phyloP scores from a whole-genome alignment of 2,329 filamentous ascomycete species.

The Colletotrichum paranaense region DNA sequence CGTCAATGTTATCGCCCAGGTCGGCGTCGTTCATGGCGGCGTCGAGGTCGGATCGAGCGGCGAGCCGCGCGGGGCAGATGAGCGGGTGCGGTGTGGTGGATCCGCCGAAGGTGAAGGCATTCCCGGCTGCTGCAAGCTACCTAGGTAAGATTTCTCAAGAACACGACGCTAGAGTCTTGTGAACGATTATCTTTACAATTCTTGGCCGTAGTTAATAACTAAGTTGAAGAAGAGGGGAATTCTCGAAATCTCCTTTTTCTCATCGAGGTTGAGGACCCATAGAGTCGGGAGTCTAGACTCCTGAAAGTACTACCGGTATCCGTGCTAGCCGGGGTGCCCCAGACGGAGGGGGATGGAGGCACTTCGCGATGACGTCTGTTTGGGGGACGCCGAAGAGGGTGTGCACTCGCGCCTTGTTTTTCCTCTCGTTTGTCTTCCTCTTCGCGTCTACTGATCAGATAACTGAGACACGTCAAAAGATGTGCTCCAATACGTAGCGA shows the following conservation, averaged over 20 bases:
- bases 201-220: neutral
- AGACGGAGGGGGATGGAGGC: neutral
- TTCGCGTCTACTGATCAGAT: neutral
- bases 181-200: neutral
- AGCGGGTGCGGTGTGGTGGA: neutral
- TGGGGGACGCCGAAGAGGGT: constrained; percentile 18
- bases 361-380: constrained; percentile 31
- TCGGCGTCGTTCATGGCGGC: constrained; percentile 55
- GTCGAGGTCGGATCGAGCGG: neutral
- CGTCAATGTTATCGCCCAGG: constrained; percentile 50
- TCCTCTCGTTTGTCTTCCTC: neutral
- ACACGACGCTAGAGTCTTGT: neutral
- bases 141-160: neutral
- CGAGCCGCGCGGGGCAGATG: neutral
- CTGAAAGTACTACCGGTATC: neutral
- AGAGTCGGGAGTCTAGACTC: neutral
- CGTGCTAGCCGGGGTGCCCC: constrained; percentile 15
- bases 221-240: neutral
- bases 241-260: neutral
- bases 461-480: neutral
- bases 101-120: constrained; percentile 26
- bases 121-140: neutral
- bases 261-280: neutral
- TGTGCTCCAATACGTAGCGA: neutral
- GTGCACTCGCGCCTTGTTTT: neutral